A percentile compares a stretch with the other conserved stretches of the same genome.
Conservation (phyloP, 2,329 filamentous ascomycete species). For the Diaporthe sp. region DNA sequence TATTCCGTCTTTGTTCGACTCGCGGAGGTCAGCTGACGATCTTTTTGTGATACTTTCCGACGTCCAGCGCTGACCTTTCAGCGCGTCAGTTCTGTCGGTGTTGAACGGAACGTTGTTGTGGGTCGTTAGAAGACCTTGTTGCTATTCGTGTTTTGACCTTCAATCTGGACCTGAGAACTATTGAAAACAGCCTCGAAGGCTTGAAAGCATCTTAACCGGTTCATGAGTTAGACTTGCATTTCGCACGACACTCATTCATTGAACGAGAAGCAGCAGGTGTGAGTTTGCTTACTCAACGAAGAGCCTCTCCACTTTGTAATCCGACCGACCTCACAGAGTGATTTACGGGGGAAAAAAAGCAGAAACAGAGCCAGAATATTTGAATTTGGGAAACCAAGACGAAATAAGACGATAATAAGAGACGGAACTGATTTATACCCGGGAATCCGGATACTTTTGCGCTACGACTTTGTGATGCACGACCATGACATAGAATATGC, state of each 20-base stretch:
- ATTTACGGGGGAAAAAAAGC: neutral
- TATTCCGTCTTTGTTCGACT: neutral
- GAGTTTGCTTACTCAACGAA: neutral
- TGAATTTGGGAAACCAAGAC: neutral
- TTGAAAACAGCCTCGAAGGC: too few species aligned
- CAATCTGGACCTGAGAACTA: neutral
- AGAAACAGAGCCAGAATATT: neutral
- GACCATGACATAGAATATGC: slow-evolving; percentile 10
- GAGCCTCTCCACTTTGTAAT: too few species aligned
- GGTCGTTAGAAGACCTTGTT: too few species aligned
- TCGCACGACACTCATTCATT: rapidly evolving
- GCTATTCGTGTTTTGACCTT: too few species aligned
- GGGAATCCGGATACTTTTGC: slow-evolving; percentile 6
- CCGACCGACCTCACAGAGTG: too few species aligned
- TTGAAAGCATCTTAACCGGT: rapidly evolving
- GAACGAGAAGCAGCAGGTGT: neutral
- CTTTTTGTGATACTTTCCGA: neutral
- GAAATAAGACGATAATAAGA: neutral
- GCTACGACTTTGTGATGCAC: neutral
- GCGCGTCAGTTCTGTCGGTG: too few species aligned
- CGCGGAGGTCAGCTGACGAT: neutral
- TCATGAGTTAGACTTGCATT: neutral
- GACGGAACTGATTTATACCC: neutral
- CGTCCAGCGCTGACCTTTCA: too few species aligned
- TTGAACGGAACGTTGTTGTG: too few species aligned